A percentile compares a stretch with the other conserved stretches of the same genome.
phyloP scores from a whole-genome alignment of 331 rosid species.

The Acacia concinna region DNA sequence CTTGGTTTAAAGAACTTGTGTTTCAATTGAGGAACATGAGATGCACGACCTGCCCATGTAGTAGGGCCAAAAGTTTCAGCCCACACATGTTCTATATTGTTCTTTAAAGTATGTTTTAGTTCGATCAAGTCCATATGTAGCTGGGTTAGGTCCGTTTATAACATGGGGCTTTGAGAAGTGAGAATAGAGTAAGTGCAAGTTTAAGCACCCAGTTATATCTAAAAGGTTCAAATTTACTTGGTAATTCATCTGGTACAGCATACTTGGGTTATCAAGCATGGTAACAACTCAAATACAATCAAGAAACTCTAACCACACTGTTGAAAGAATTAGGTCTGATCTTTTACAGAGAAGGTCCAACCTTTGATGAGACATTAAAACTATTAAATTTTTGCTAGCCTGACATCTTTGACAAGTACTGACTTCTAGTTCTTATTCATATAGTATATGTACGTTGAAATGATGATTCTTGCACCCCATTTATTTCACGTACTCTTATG shows the following conservation, averaged over 20 bases:
- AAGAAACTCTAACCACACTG: no score
- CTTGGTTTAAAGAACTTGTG: neutral
- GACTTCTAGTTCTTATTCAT: conserved; percentile 7
- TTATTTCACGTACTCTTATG: neutral
- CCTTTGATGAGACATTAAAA: no score
- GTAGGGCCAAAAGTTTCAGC: neutral
- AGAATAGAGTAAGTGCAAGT: no score
- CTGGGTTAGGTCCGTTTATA: no score
- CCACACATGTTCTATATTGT: neutral
- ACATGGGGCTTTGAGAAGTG: no score
- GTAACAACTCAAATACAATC: no score
- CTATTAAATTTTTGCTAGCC: neutral
- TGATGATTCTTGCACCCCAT: neutral
- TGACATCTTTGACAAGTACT: conserved; percentile 7
- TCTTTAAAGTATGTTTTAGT: neutral
- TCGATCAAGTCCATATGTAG: neutral
- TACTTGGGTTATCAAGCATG: no score
- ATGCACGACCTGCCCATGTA: neutral
- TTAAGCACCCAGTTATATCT: no score
- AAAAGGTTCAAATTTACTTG: no score
- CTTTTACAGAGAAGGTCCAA: no score
- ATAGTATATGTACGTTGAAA: neutral
- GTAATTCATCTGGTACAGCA: no score
- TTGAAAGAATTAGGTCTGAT: no score
- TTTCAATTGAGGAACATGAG: neutral